These are phyloP conservation scores for Colletotrichum tropicale DNA, from an alignment of 2,329 filamentous ascomycete species.

Conservation along the genomic window DNA sequence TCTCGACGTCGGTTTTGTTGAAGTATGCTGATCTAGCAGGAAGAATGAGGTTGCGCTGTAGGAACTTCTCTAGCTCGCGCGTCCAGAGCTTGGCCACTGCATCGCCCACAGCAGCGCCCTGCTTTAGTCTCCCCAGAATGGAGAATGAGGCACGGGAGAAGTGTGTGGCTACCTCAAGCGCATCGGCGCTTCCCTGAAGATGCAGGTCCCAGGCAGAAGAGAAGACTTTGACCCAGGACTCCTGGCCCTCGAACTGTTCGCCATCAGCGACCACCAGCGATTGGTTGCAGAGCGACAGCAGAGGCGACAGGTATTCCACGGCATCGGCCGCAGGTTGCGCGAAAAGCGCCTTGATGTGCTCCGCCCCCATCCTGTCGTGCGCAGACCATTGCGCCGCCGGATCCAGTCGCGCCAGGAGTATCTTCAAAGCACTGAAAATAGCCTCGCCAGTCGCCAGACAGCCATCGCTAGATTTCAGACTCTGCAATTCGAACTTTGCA, in stretches of 20 bases:
- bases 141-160: constrained; percentile 44
- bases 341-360: constrained; percentile 64
- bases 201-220: constrained; percentile 58
- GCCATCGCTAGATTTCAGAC: constrained; percentile 41
- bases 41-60: constrained; percentile 55
- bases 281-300: constrained; percentile 49
- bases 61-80: constrained; percentile 50
- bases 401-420: constrained; percentile 51
- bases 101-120: constrained; percentile 24
- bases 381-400: constrained; percentile 35
- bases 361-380: constrained; percentile 56
- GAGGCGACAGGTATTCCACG: constrained; percentile 47
- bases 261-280: constrained; percentile 34
- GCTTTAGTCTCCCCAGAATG: constrained; percentile 46
- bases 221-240: constrained; percentile 52
- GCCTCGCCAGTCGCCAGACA: constrained; percentile 53
- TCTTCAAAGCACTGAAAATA: constrained; percentile 50
- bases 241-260: constrained; percentile 40
- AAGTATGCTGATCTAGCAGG: constrained; percentile 54
- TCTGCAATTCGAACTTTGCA: constrained; percentile 40
- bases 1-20: constrained; percentile 43
- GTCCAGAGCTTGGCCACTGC: constrained; percentile 45
- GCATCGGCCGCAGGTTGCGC: constrained; percentile 52
- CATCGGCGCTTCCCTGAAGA: constrained; percentile 52
- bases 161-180: constrained; percentile 50